Conservation (phyloP, 345 rosid genomes). For the Populus alba region DNA sequence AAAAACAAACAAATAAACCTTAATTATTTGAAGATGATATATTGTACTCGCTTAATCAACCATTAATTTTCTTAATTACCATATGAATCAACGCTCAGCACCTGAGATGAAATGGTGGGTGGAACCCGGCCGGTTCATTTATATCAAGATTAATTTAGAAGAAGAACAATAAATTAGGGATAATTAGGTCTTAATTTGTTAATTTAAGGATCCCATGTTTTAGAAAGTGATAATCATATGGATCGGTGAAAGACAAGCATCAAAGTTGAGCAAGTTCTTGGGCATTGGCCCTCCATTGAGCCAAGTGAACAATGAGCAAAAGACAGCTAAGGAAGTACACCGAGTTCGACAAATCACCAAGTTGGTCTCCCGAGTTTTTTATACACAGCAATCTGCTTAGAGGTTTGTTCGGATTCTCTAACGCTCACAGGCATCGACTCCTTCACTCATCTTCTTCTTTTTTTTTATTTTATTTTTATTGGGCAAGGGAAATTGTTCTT, state of each 20-base stretch:
- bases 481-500: not conserved
- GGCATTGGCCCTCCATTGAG: slow-evolving; percentile 32
- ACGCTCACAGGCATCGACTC: not conserved
- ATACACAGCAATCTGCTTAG: not conserved
- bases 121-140: not conserved
- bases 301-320: slow-evolving; percentile 35
- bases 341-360: slow-evolving; percentile 51
- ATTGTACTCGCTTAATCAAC: not conserved
- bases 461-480: not conserved
- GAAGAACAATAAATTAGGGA: not conserved
- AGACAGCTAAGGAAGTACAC: slow-evolving; percentile 38
- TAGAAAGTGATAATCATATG: slow-evolving; percentile 9
- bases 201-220: slow-evolving; percentile 23
- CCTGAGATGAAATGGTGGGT: not conserved
- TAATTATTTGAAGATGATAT: not conserved
- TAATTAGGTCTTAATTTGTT: not conserved
- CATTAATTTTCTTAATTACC: not conserved
- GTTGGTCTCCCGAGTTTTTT: not conserved
- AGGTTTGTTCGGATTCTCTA: slow-evolving; percentile 8
- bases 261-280: slow-evolving; percentile 25
- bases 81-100: too few species aligned
- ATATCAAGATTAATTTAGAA: not conserved
- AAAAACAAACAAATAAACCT: too few species aligned
- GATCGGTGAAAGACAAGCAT: slow-evolving; percentile 32
- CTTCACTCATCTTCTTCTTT: not conserved